These are phyloP conservation scores for Kodamaea leandrae DNA, from an alignment of 805 yeast species.

Conservation along the genomic window DNA sequence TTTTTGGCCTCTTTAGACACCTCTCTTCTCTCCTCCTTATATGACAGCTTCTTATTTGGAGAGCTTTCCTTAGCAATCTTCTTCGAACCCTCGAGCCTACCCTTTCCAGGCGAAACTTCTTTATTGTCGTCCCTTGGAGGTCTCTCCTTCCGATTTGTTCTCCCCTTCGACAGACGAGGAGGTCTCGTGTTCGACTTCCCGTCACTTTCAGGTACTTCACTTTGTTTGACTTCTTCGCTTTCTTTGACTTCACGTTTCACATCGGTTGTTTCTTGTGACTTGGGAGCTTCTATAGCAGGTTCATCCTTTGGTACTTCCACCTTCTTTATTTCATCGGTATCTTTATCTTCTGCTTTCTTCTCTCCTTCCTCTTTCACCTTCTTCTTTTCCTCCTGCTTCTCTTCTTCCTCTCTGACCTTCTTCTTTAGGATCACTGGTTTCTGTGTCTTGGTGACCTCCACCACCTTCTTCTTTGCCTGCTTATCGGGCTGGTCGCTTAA, in stretches of 20 bases:
- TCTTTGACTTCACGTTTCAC: no score
- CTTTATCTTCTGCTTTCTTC: neutral
- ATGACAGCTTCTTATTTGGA: no score
- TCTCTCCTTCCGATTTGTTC: no score
- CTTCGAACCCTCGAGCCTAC: neutral
- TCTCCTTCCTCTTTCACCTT: neutral
- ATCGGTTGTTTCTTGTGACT: no score
- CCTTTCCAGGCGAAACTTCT: no score
- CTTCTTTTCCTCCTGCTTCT: no score
- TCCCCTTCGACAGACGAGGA: no score
- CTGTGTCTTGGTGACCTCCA: conserved; percentile 24
- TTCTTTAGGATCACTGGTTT: conserved; percentile 43
- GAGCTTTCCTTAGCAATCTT: no score
- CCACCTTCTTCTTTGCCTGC: conserved; percentile 18
- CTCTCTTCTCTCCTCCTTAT: no score
- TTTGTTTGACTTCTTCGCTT: neutral
- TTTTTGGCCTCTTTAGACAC: no score
- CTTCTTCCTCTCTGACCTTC: conserved; percentile 15
- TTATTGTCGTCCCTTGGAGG: no score
- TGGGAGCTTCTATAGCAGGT: neutral
- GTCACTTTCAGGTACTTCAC: conserved; percentile 2
- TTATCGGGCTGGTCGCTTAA: conserved; percentile 26
- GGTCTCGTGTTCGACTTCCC: no score
- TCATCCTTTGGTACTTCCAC: neutral
- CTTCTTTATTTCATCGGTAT: neutral